Evolutionary conservation across 495 filamentous ascomycete species (phyloP).

Genomic region (Geoglossum glabrum): DNA sequence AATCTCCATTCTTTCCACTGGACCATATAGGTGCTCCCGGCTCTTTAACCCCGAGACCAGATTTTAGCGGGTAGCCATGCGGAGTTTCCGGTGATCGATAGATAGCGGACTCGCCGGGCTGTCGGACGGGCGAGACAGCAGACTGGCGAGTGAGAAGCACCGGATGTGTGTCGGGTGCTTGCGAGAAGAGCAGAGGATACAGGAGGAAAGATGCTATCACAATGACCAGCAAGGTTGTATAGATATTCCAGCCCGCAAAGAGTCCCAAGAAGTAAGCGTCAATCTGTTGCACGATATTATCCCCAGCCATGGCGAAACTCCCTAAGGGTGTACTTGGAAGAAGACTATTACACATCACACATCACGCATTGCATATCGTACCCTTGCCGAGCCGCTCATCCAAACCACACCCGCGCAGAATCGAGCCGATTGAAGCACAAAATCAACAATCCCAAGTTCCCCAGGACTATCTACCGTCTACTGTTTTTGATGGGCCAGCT

Average conservation of each 20-base stretch:
- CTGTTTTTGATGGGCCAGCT: too few species aligned
- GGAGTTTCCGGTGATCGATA: constrained; percentile 69
- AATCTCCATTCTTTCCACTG: constrained; percentile 64
- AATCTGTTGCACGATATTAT: constrained; percentile 23
- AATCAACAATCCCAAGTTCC: too few species aligned
- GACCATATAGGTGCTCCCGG: constrained; percentile 65
- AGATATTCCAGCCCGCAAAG: constrained; percentile 60
- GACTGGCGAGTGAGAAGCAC: constrained; percentile 75
- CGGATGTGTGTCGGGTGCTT: constrained; percentile 78
- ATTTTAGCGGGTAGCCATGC: constrained; percentile 60
- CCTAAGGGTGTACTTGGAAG: background rate
- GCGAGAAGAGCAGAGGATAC: constrained; percentile 26
- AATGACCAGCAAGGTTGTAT: constrained; percentile 42
- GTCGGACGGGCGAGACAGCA: constrained; percentile 52
- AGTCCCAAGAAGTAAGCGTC: constrained; percentile 48
- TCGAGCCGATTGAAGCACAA: too few species aligned
- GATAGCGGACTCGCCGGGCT: constrained; percentile 62
- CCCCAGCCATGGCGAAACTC: background rate
- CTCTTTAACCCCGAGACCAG: constrained; percentile 71
- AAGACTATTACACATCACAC: too few species aligned
- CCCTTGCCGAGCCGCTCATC: too few species aligned
- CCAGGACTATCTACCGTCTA: too few species aligned
- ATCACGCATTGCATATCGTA: too few species aligned
- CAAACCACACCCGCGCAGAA: too few species aligned
- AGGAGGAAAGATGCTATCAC: constrained; percentile 38